Evolutionary conservation across 2,329 filamentous ascomycete genomes (phyloP).

Genomic region (Phyllosticta citrichinensis): DNA sequence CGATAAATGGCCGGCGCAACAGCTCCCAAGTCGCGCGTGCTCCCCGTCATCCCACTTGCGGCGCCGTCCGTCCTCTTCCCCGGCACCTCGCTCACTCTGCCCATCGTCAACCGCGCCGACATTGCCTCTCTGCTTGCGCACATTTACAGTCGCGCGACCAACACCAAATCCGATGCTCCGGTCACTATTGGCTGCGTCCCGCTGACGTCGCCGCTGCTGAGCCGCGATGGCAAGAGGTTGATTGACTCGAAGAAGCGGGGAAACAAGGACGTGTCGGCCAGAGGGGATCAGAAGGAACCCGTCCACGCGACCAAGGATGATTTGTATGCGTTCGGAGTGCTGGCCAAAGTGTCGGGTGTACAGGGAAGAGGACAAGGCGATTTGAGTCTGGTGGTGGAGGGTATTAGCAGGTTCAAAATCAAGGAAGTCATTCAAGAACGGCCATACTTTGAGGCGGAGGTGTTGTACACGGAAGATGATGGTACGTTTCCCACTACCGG

Average conservation of each 20-base stretch:
- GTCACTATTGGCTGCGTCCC: conserved; percentile 84
- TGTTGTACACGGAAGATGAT: conserved; percentile 61
- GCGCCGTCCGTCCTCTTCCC: conserved; percentile 75
- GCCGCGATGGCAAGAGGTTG: conserved; percentile 63
- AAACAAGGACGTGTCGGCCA: conserved; percentile 34
- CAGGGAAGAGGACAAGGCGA: conserved; percentile 43
- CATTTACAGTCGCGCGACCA: conserved; percentile 67
- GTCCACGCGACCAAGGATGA: conserved; percentile 43
- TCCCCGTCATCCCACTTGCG: conserved; percentile 76
- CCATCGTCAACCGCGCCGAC: conserved; percentile 74
- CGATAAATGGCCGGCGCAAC: neutral
- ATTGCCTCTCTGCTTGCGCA: conserved; percentile 79
- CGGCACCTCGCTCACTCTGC: conserved; percentile 73
- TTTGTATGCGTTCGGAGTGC: conserved; percentile 72
- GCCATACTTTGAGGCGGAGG: conserved; percentile 77
- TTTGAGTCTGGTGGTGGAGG: conserved; percentile 78
- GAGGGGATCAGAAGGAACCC: conserved; percentile 24
- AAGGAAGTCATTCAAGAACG: conserved; percentile 66
- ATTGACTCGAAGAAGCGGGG: conserved; percentile 49
- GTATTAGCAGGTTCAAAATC: conserved; percentile 64
- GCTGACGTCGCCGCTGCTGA: conserved; percentile 64
- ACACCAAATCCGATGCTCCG: conserved; percentile 51
- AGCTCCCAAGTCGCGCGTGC: conserved; percentile 26
- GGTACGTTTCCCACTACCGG: conserved; percentile 34
- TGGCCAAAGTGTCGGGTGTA: conserved; percentile 43